phyloP scores from a whole-genome alignment of 2,329 filamentous ascomycete species.

The Cylindrodendrum hubeiense region DNA sequence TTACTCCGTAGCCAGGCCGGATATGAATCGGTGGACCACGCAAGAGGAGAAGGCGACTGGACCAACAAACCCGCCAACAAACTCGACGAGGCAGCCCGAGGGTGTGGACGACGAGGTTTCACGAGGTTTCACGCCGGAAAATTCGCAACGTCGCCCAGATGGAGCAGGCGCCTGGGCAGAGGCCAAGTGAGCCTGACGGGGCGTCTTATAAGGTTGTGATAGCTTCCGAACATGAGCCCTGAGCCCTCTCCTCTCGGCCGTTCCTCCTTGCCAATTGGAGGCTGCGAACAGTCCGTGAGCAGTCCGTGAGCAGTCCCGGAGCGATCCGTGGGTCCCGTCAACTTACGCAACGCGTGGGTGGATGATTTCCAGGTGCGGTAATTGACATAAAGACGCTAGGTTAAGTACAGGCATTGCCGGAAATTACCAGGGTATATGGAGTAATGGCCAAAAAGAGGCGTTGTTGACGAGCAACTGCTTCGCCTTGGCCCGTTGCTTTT shows the following conservation, averaged over 20 bases:
- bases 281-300: slow-evolving; percentile 2
- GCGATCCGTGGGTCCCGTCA: slow-evolving; percentile 13
- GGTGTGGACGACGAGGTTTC: too few species aligned
- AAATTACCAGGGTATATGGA: slow-evolving; percentile 30
- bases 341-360: slow-evolving; percentile 10
- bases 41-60: neutral
- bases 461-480: slow-evolving; percentile 8
- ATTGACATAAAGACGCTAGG: slow-evolving; percentile 21
- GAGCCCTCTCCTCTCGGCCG: neutral
- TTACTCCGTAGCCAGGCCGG: neutral
- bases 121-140: neutral
- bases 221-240: neutral
- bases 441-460: slow-evolving; percentile 12
- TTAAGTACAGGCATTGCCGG: slow-evolving; percentile 24
- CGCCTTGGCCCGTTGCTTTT: slow-evolving; percentile 8
- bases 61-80: neutral
- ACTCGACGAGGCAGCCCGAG: neutral
- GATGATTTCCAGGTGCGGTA: slow-evolving; percentile 30
- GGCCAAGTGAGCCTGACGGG: neutral
- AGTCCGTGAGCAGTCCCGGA: neutral
- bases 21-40: neutral
- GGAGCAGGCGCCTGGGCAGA: neutral
- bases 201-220: neutral
- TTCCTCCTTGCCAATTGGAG: slow-evolving; percentile 3
- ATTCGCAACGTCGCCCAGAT: neutral